phyloP scores from a whole-genome alignment of 2,329 filamentous ascomycete genomes.

The Torrubiellomyces zombiae region DNA sequence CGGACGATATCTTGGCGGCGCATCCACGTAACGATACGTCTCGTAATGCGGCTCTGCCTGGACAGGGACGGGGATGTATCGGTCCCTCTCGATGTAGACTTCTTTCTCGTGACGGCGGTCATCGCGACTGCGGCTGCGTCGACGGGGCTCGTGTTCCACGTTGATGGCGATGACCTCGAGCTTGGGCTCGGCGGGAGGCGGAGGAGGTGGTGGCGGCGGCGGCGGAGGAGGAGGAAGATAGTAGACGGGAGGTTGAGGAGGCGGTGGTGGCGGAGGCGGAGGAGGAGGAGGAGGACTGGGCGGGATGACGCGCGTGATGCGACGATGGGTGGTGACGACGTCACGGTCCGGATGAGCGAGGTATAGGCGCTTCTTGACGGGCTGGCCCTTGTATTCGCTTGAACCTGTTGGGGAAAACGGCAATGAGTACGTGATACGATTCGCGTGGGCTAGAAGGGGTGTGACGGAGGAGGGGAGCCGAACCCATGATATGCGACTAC shows the following conservation, averaged over 20 bases:
- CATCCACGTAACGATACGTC: slow-evolving; percentile 36
- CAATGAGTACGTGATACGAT: no score
- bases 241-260: neutral
- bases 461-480: no score
- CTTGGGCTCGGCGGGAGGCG: slow-evolving; percentile 8
- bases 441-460: no score
- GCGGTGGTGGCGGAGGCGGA: slow-evolving; percentile 4
- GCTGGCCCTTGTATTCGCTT: no score
- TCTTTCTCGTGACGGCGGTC: slow-evolving; percentile 23
- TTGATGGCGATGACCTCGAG: slow-evolving; percentile 22
- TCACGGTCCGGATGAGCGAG: slow-evolving; percentile 23
- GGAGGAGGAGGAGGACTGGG: slow-evolving; percentile 15
- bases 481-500: no score
- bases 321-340: slow-evolving; percentile 17
- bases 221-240: slow-evolving; percentile 4
- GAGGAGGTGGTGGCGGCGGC: slow-evolving; percentile 7
- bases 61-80: slow-evolving; percentile 25
- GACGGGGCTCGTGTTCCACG: slow-evolving; percentile 14
- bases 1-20: slow-evolving; percentile 19
- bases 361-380: slow-evolving; percentile 24
- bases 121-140: slow-evolving; percentile 14
- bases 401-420: no score
- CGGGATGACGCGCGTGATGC: slow-evolving; percentile 22
- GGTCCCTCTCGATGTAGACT: slow-evolving; percentile 35
- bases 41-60: slow-evolving; percentile 24